Base-by-base conservation (phyloP, 257 asterid species). In the Linderniella brevidens region DNA sequence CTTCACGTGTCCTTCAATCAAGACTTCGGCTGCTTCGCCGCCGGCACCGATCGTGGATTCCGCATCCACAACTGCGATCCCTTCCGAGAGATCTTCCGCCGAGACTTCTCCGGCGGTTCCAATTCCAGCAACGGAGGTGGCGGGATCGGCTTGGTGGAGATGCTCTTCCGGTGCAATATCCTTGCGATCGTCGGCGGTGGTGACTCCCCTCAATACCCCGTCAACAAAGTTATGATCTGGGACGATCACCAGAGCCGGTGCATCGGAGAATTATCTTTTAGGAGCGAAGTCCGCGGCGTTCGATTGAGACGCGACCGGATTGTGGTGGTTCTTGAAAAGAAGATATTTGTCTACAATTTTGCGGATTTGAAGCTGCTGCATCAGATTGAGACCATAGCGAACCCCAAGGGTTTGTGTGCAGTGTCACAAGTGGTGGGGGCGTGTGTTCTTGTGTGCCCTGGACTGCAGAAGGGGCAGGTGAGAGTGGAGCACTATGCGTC, bases 141-240 rank as follows among this genome's bases (percentile, higher is more conserved):
- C 6, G 95, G 95, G 8, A 62, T 86, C 32, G 87, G 87, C 46
- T 58, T 74, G 7, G 97, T 75, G 0, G 92, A 79, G 74, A 82
- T 86, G 97, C 88, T 86, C 1, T 86, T 86, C 52, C 71, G 94
- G 1, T 75, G 92, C 65, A 87, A 82, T 42, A 77, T 79, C 29
- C 68, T 79, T 9, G 93, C 93, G 0, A 41, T 87, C 6, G 93
- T 83, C 8, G 97, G 97, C 15, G 93, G 97, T 3, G 92, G 88
- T 17, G 78, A 82, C 7, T 63, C 75, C 15, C 95, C 95, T 3
- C 92, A 78, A 58, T 87, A 78, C 52, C 80, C 93, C 0, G 48
- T 76, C 35, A 80, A 78, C 50, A 87, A 87, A 70, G 97, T 87
- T 20, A 83, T 87, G 97, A 75, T 87, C 39, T 87, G 97, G 95